Evolutionary conservation across 352 stramenopile genomes (phyloP).

Genomic region (Phytophthora sp.): DNA sequence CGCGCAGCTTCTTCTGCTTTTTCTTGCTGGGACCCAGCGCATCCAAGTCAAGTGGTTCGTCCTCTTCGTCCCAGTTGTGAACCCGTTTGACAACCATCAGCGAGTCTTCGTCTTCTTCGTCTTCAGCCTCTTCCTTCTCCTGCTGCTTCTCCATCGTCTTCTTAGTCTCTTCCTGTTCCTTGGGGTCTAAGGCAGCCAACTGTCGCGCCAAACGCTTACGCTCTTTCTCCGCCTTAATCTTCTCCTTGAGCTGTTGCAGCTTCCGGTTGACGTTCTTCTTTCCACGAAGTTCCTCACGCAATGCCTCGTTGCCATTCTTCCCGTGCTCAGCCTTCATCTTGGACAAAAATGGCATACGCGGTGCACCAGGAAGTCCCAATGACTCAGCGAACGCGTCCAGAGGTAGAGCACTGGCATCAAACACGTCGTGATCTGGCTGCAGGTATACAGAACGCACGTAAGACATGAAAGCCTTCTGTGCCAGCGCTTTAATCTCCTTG

Average conservation of each 20-base stretch:
- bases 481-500: conserved; percentile 94
- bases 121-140: conserved; percentile 47
- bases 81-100: conserved; percentile 93
- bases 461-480: conserved; percentile 98
- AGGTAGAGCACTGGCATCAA: conserved; percentile 90
- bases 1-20: conserved; percentile 91
- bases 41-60: conserved; percentile 66
- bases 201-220: conserved; percentile 91
- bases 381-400: conserved; percentile 94
- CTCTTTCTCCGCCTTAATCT: conserved; percentile 97
- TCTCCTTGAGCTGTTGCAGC: conserved; percentile 97
- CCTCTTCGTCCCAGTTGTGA: conserved; percentile 81
- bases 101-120: conserved; percentile 89
- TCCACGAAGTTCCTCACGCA: conserved; percentile 85
- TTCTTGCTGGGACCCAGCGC: conserved; percentile 58
- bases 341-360: conserved; percentile 93
- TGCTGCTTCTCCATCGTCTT: conserved; percentile 40
- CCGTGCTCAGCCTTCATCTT: conserved; percentile 67
- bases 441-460: conserved; percentile 98
- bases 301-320: conserved; percentile 68
- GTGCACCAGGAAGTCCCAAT: conserved; percentile 93
- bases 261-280: conserved; percentile 99
- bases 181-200: conserved; percentile 48
- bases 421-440: conserved; percentile 95
- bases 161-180: conserved; percentile 40